These are phyloP conservation scores for Berberis vulgaris DNA, from an alignment of 164 flowering plant species.

Conservation along the genomic window DNA sequence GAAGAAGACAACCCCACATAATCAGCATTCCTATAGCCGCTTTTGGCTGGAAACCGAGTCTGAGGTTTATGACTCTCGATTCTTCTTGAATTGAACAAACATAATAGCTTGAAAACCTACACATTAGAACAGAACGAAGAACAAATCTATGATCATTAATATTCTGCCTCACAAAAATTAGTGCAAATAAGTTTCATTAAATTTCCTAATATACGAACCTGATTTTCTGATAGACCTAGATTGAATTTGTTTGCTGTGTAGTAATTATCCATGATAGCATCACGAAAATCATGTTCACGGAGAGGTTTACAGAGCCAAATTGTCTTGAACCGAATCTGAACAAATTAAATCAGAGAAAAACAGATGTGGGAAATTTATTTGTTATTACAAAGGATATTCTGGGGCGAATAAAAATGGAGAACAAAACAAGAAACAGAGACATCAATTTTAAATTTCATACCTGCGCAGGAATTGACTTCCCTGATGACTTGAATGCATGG, in stretches of 20 bases:
- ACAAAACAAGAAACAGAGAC: background rate
- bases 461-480: constrained; percentile 67
- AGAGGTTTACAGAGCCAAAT: constrained; percentile 58
- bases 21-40: background rate
- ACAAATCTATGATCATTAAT: background rate
- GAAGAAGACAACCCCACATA: background rate
- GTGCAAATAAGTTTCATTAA: background rate
- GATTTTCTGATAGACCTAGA: constrained; percentile 48
- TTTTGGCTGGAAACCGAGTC: background rate
- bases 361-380: background rate
- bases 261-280: constrained; percentile 56
- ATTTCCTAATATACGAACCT: constrained; percentile 31
- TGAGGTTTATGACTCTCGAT: constrained; percentile 9
- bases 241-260: constrained; percentile 42
- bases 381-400: background rate
- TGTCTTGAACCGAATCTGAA: constrained; percentile 16
- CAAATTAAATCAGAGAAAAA: background rate
- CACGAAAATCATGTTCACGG: constrained; percentile 43
- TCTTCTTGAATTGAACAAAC: constrained; percentile 30
- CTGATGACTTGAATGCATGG: constrained; percentile 38
- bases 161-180: background rate
- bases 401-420: background rate
- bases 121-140: constrained; percentile 1
- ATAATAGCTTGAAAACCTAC: constrained; percentile 37
- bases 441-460: constrained; percentile 17